phyloP scores from a whole-genome alignment of 2,329 filamentous ascomycete genomes.

The Penicillium olsonii region DNA sequence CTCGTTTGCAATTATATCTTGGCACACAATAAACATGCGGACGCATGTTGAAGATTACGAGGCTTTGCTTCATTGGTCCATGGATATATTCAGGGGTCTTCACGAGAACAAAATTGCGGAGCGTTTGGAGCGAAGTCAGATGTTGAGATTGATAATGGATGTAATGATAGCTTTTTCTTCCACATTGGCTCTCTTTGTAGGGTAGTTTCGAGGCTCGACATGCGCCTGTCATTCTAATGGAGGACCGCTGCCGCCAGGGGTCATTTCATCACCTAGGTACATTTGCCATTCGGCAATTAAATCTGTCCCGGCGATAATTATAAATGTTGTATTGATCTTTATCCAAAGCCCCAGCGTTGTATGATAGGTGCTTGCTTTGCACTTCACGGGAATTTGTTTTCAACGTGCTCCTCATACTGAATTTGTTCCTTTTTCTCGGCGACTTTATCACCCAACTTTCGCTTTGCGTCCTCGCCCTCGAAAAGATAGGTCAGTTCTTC shows the following conservation, averaged over 20 bases:
- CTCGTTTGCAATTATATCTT: constrained; percentile 4
- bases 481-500: constrained; percentile 13
- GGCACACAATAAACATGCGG: neutral
- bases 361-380: neutral
- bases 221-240: neutral
- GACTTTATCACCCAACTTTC: constrained; percentile 7
- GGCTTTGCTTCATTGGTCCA: neutral
- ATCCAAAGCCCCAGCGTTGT: neutral
- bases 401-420: constrained; percentile 12
- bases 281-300: too few species aligned
- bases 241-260: too few species aligned
- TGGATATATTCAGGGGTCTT: neutral
- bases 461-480: constrained; percentile 12
- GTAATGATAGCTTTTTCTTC: constrained; percentile 27
- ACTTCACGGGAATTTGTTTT: constrained; percentile 7
- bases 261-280: too few species aligned
- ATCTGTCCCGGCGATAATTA: too few species aligned
- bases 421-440: constrained; percentile 13
- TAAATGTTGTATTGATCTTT: neutral
- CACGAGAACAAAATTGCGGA: constrained; percentile 13
- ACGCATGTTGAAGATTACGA: neutral
- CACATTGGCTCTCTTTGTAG: neutral
- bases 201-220: neutral
- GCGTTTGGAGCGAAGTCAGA: constrained; percentile 18
- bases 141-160: constrained; percentile 33